Evolutionary conservation across 2,329 filamentous ascomycete genomes (phyloP).

Genomic region (Neonectria sp.): DNA sequence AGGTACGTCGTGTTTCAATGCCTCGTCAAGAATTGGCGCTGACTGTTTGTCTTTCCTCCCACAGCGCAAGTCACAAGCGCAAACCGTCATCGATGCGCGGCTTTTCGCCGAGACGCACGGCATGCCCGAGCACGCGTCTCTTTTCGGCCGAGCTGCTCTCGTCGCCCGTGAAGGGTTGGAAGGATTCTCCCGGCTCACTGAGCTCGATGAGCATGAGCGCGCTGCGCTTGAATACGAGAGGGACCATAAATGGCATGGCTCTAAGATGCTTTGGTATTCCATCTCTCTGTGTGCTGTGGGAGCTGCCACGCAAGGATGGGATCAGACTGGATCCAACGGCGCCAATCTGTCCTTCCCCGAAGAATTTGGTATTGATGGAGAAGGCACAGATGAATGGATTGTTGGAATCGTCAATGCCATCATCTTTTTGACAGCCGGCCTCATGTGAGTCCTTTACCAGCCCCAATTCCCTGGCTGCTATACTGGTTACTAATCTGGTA

Average conservation of each 20-base stretch:
- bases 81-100: slow-evolving; percentile 58
- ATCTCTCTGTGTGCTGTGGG: slow-evolving; percentile 70
- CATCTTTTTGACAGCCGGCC: slow-evolving; percentile 62
- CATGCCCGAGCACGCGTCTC: slow-evolving; percentile 63
- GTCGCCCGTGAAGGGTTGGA: slow-evolving; percentile 51
- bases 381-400: slow-evolving; percentile 62
- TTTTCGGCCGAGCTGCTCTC: slow-evolving; percentile 56
- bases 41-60: neutral
- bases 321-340: slow-evolving; percentile 74
- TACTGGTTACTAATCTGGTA: slow-evolving; percentile 13
- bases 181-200: slow-evolving; percentile 45
- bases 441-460: slow-evolving; percentile 64
- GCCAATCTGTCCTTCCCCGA: slow-evolving; percentile 73
- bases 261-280: slow-evolving; percentile 58
- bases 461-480: neutral
- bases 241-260: slow-evolving; percentile 72
- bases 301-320: slow-evolving; percentile 73
- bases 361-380: slow-evolving; percentile 54
- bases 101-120: slow-evolving; percentile 65
- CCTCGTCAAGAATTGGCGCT: neutral
- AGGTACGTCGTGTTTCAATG: slow-evolving; percentile 38
- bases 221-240: slow-evolving; percentile 57
- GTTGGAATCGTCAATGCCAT: slow-evolving; percentile 54
- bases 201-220: slow-evolving; percentile 55
- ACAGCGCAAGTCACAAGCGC: slow-evolving; percentile 46